phyloP scores from a whole-genome alignment of 2,329 filamentous ascomycete species.

The Penicillium digitatum region DNA sequence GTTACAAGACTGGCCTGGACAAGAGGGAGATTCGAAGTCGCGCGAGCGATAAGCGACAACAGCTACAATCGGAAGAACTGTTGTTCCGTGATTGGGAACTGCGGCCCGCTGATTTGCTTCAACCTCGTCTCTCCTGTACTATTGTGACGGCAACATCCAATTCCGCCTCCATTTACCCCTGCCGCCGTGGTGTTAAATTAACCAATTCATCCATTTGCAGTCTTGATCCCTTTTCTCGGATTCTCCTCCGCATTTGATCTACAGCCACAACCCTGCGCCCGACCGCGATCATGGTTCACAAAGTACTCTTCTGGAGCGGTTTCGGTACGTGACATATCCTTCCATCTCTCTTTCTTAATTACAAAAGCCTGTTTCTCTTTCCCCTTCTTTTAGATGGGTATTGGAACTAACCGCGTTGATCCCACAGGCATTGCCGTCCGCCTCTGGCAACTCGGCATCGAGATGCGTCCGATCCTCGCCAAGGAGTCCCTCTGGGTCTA shows the following conservation, averaged over 20 bases:
- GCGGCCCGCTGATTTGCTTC: slow-evolving; percentile 37
- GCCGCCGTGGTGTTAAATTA: slow-evolving; percentile 14
- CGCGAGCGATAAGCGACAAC: slow-evolving; percentile 23
- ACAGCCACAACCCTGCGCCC: slow-evolving; percentile 21
- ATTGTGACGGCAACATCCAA: slow-evolving; percentile 25
- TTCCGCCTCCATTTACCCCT: slow-evolving; percentile 18
- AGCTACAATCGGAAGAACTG: slow-evolving; percentile 8
- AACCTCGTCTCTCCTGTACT: slow-evolving; percentile 24
- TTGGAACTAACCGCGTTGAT: slow-evolving; percentile 14
- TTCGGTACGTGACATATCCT: slow-evolving; percentile 66
- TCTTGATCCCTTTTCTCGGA: slow-evolving; percentile 4
- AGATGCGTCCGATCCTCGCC: slow-evolving; percentile 94
- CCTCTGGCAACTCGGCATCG: slow-evolving; percentile 95
- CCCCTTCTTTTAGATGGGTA: background rate
- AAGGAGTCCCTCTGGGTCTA: slow-evolving; percentile 82
- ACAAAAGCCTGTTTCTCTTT: background rate
- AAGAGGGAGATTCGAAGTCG: slow-evolving; percentile 16
- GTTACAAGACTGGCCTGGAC: slow-evolving; percentile 11
- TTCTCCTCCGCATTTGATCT: slow-evolving; percentile 1
- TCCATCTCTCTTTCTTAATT: background rate
- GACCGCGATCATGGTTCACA: slow-evolving; percentile 45
- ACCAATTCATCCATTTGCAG: slow-evolving; percentile 3
- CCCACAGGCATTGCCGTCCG: slow-evolving; percentile 77
- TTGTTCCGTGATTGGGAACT: slow-evolving; percentile 33
- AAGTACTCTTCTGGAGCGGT: slow-evolving; percentile 58